phyloP scores from a whole-genome alignment of 208 protist species.

The Willaertia magna region DNA sequence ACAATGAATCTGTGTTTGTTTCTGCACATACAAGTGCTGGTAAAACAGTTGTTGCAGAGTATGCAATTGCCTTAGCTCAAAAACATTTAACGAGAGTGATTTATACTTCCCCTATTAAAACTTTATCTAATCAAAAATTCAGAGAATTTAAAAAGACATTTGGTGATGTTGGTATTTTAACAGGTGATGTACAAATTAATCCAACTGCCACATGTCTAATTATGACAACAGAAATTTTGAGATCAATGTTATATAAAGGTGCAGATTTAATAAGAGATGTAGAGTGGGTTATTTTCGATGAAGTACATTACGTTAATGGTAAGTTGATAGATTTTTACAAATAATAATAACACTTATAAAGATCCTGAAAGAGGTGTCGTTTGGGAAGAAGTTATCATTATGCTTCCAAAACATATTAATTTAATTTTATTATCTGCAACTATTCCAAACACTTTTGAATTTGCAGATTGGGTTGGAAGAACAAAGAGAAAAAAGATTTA shows the following conservation, averaged over 20 bases:
- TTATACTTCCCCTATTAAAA: slow-evolving; percentile 90
- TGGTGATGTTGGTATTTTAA: slow-evolving; percentile 77
- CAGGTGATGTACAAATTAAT: slow-evolving; percentile 77
- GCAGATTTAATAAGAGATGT: slow-evolving; percentile 59
- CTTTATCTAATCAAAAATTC: slow-evolving; percentile 85
- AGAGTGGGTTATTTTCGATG: slow-evolving; percentile 78
- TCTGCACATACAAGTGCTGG: slow-evolving; percentile 99
- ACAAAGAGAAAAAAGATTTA: slow-evolving; percentile 49
- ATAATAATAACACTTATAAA: no score
- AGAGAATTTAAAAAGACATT: slow-evolving; percentile 53
- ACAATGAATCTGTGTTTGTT: slow-evolving; percentile 95
- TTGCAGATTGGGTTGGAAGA: slow-evolving; percentile 72
- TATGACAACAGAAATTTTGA: slow-evolving; percentile 80
- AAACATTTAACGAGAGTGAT: slow-evolving; percentile 82
- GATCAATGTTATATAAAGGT: slow-evolving; percentile 64
- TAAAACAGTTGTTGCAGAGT: slow-evolving; percentile 99
- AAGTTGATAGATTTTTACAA: slow-evolving; percentile 22
- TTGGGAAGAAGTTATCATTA: slow-evolving; percentile 85
- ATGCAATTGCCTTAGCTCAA: slow-evolving; percentile 95
- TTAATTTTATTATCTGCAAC: slow-evolving; percentile 73
- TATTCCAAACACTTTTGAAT: slow-evolving; percentile 62
- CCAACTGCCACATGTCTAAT: slow-evolving; percentile 66
- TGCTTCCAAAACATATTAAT: slow-evolving; percentile 63
- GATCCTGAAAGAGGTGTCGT: slow-evolving; percentile 58
- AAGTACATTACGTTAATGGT: slow-evolving; percentile 75